Evolutionary conservation across 208 protist species (phyloP).

Genomic region (Leishmania arabica): DNA sequence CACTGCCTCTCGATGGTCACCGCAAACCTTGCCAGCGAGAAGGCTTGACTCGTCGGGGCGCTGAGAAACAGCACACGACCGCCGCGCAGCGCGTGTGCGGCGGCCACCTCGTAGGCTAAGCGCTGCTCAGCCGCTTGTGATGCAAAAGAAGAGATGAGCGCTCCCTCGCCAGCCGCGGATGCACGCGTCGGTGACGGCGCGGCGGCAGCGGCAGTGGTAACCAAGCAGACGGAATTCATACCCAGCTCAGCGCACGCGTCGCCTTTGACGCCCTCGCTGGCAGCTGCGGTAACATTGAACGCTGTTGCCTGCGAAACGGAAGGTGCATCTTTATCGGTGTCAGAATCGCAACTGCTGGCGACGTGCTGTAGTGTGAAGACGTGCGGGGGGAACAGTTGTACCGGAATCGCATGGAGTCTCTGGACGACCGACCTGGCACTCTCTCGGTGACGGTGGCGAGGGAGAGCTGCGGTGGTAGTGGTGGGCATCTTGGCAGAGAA

Average conservation of each 20-base stretch:
- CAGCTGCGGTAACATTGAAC: not conserved
- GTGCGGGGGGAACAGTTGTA: conserved; percentile 42
- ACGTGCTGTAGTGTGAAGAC: conserved; percentile 17
- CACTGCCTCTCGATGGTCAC: conserved; percentile 41
- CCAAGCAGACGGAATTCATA: conserved; percentile 16
- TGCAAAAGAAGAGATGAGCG: not conserved
- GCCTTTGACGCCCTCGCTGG: not conserved
- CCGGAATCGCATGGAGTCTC: conserved; percentile 48
- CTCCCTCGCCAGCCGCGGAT: not conserved
- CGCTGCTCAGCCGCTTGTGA: conserved; percentile 4
- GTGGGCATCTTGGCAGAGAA: not conserved
- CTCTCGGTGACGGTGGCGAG: conserved; percentile 32
- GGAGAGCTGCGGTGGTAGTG: not conserved
- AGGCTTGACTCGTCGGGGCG: conserved; percentile 39
- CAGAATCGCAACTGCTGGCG: too few relatives aligned
- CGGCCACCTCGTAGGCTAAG: conserved; percentile 38
- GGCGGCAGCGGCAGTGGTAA: conserved; percentile 3
- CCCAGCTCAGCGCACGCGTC: conserved; percentile 17
- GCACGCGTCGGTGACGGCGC: not conserved
- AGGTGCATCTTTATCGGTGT: not conserved
- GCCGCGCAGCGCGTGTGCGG: conserved; percentile 45
- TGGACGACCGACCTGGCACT: conserved; percentile 50
- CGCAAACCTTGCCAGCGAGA: conserved; percentile 42
- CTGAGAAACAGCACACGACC: conserved; percentile 54
- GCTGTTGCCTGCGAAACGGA: not conserved